phyloP scores from a whole-genome alignment of 2,329 filamentous ascomycete genomes.

The Graphiopsis chlorocephala region DNA sequence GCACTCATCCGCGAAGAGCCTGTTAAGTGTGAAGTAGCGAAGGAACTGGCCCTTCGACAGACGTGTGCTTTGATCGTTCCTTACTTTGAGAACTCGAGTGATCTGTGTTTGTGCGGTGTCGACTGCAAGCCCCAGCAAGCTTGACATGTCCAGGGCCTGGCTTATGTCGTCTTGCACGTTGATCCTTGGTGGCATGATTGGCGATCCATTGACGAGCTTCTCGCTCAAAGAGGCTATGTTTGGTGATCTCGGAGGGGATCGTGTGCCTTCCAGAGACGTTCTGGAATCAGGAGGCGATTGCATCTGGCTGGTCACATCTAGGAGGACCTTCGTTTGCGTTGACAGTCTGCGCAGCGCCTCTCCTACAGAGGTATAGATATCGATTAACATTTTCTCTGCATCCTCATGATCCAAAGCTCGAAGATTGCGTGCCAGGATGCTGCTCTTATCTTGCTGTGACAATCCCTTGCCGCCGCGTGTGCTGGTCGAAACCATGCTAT shows the following conservation, averaged over 20 bases:
- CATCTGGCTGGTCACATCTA: conserved; percentile 84
- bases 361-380: conserved; percentile 81
- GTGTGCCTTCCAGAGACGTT: conserved; percentile 31
- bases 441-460: conserved; percentile 84
- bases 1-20: conserved; percentile 82
- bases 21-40: conserved; percentile 77
- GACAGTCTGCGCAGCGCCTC: conserved; percentile 82
- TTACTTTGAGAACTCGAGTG: conserved; percentile 74
- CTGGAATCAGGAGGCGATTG: conserved; percentile 43
- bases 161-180: conserved; percentile 69
- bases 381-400: conserved; percentile 76
- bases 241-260: conserved; percentile 47
- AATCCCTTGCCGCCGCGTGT: conserved; percentile 68
- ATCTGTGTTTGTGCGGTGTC: conserved; percentile 72
- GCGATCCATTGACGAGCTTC: conserved; percentile 31
- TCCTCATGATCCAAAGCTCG: conserved; percentile 79
- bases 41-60: conserved; percentile 69
- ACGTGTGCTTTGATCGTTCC: conserved; percentile 68
- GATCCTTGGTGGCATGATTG: conserved; percentile 17
- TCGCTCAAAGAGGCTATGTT: conserved; percentile 44
- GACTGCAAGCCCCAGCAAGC: conserved; percentile 73
- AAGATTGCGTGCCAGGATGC: conserved; percentile 81
- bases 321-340: conserved; percentile 88
- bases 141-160: conserved; percentile 72
- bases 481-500: conserved; percentile 80